Conservation (phyloP, 208 protist genomes). For the Trypanosoma scelopori region DNA sequence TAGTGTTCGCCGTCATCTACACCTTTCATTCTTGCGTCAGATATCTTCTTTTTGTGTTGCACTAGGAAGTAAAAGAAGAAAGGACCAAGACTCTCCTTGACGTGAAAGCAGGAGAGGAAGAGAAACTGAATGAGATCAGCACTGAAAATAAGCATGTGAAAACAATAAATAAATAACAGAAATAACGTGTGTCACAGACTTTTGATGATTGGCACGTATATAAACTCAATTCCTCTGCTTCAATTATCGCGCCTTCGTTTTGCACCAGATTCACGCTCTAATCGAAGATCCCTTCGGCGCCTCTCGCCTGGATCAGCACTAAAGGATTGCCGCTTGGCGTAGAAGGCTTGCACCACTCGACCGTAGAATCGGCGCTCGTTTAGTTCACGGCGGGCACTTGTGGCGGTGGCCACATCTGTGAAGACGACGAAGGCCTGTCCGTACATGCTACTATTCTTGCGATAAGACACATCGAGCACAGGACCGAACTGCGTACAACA, state of each 20-base stretch:
- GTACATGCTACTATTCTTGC: constrained; percentile 59
- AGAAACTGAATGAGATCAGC: too few relatives aligned
- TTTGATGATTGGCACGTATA: neutral
- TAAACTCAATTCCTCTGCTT: neutral
- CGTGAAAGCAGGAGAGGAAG: too few relatives aligned
- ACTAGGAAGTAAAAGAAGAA: neutral
- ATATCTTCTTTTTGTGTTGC: neutral
- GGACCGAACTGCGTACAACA: constrained; percentile 88
- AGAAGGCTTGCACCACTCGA: constrained; percentile 72
- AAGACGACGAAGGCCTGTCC: constrained; percentile 90
- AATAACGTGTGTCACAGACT: neutral
- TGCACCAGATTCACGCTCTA: constrained; percentile 20
- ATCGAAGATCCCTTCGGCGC: constrained; percentile 50
- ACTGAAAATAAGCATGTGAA: neutral
- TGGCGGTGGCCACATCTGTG: constrained; percentile 81
- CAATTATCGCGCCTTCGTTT: constrained; percentile 19
- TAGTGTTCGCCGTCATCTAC: constrained; percentile 2
- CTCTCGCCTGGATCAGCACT: constrained; percentile 66
- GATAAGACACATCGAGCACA: constrained; percentile 65
- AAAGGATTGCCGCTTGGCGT: constrained; percentile 74
- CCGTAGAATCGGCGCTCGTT: constrained; percentile 77
- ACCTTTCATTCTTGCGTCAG: neutral
- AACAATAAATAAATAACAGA: neutral
- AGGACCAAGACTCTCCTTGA: too few relatives aligned
- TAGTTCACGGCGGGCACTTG: constrained; percentile 57